phyloP scores from a whole-genome alignment of 176 grass and related monocot species.

The Oryza brachyantha region DNA sequence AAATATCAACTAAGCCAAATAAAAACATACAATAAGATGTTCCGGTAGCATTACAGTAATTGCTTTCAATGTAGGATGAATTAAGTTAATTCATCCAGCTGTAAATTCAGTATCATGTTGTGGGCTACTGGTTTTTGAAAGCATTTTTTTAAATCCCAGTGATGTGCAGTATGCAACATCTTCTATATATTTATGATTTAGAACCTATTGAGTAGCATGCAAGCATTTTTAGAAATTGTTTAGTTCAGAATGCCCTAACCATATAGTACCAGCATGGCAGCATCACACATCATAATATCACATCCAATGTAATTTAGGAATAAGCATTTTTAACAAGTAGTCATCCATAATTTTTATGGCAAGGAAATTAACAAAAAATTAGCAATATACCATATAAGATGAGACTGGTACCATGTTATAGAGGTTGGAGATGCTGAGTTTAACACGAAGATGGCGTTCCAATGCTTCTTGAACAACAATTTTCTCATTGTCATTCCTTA shows the following conservation, averaged over 20 bases:
- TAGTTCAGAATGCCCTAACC: not conserved
- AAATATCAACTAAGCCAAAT: not conserved
- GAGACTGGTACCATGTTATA: slow-evolving; percentile 57
- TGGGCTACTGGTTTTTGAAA: not conserved
- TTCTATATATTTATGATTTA: too few relatives aligned
- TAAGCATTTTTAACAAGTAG: not conserved
- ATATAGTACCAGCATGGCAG: not conserved
- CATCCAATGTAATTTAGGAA: slow-evolving; percentile 1
- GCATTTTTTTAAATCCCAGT: not conserved
- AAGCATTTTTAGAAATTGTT: not conserved
- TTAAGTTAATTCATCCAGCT: not conserved
- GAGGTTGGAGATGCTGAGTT: slow-evolving; percentile 58
- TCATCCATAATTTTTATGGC: too few relatives aligned
- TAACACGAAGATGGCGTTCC: slow-evolving; percentile 54
- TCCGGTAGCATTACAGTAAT: not conserved
- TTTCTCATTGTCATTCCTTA: slow-evolving; percentile 90
- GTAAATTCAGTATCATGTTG: not conserved
- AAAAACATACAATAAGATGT: not conserved
- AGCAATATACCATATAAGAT: not conserved
- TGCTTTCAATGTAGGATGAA: not conserved
- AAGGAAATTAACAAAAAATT: not conserved
- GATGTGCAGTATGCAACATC: not conserved
- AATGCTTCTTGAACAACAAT: slow-evolving; percentile 66
- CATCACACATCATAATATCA: not conserved
- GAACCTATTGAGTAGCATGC: not conserved